A percentile compares a stretch with the other conserved stretches of the same genome.
These are phyloP conservation scores for Hypoxylon sp. DNA, from an alignment of 2,329 filamentous ascomycete genomes.

Conservation along the genomic window DNA sequence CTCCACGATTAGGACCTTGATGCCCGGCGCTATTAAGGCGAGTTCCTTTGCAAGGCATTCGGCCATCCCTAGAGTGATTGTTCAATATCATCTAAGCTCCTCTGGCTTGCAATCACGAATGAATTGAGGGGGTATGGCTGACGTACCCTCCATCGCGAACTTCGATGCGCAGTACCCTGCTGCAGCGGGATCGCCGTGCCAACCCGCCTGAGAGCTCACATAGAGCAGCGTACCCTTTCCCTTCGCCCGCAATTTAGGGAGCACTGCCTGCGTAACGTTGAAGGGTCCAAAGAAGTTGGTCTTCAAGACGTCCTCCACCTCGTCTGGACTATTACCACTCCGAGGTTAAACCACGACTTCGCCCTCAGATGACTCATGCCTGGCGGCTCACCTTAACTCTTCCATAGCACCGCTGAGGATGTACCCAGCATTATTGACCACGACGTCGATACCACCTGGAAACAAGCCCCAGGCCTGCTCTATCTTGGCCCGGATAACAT, in stretches of 20 bases:
- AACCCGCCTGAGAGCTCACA: conserved; percentile 56
- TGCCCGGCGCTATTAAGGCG: conserved; percentile 50
- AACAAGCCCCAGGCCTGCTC: conserved; percentile 43
- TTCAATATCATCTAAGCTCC: not conserved
- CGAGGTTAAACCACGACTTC: conserved; percentile 15
- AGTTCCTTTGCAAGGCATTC: conserved; percentile 55
- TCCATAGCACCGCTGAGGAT: conserved; percentile 51
- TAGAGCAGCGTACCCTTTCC: conserved; percentile 54
- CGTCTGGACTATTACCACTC: conserved; percentile 41
- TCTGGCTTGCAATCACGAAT: not conserved
- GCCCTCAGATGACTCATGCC: not conserved
- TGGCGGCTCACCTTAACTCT: conserved; percentile 46
- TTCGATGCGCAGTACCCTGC: conserved; percentile 47
- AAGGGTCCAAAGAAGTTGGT: conserved; percentile 59
- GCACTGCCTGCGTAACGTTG: conserved; percentile 55
- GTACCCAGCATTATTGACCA: conserved; percentile 60
- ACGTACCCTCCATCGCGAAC: conserved; percentile 47
- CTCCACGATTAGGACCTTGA: conserved; percentile 59
- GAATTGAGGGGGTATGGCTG: not conserved
- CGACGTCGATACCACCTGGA: conserved; percentile 55
- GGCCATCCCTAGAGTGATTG: conserved; percentile 47
- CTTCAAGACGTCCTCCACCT: conserved; percentile 50
- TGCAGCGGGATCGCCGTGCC: conserved; percentile 54
- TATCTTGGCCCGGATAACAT: conserved; percentile 42
- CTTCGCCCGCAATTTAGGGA: conserved; percentile 54